Evolutionary conservation across 1,284 basidiomycete species (phyloP).

Genomic region (Cerioporus squamosus): DNA sequence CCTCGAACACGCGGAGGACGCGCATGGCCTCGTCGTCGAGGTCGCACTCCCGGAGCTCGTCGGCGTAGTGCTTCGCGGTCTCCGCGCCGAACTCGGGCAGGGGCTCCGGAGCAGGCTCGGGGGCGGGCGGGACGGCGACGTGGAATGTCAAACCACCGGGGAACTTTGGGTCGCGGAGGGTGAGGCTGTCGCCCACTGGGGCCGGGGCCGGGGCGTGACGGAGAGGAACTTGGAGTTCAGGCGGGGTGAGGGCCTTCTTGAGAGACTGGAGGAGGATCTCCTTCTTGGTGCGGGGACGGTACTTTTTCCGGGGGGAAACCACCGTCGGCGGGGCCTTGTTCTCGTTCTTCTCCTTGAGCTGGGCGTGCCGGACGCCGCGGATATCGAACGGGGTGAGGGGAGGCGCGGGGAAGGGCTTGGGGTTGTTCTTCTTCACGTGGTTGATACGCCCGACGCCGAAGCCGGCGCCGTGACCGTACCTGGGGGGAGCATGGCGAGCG

Average conservation of each 20-base stretch:
- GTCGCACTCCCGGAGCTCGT: not conserved
- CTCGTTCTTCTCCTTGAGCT: slow-evolving; percentile 6
- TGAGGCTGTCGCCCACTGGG: not conserved
- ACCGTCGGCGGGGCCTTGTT: not conserved
- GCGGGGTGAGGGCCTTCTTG: not conserved
- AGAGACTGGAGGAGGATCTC: not conserved
- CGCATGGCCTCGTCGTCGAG: not conserved
- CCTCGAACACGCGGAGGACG: not conserved
- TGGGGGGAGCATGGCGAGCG: not conserved
- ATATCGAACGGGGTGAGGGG: slow-evolving; percentile 6
- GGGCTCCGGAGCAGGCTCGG: not conserved
- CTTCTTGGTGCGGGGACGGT: not conserved
- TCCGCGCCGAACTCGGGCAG: not conserved
- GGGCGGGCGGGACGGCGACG: not conserved
- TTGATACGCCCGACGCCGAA: slow-evolving; percentile 1
- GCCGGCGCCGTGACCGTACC: not conserved
- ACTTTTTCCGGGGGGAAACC: not conserved
- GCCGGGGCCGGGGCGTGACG: not conserved
- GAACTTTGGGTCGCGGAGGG: not conserved
- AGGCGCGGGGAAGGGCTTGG: slow-evolving; percentile 12
- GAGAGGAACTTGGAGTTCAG: not conserved
- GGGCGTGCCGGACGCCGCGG: slow-evolving; percentile 5
- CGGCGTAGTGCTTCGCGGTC: not conserved
- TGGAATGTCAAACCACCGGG: not conserved
- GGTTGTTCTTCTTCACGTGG: slow-evolving; percentile 8